Conservation (phyloP, 768 basidiomycete genomes). For the Rhizopogon rudus region DNA sequence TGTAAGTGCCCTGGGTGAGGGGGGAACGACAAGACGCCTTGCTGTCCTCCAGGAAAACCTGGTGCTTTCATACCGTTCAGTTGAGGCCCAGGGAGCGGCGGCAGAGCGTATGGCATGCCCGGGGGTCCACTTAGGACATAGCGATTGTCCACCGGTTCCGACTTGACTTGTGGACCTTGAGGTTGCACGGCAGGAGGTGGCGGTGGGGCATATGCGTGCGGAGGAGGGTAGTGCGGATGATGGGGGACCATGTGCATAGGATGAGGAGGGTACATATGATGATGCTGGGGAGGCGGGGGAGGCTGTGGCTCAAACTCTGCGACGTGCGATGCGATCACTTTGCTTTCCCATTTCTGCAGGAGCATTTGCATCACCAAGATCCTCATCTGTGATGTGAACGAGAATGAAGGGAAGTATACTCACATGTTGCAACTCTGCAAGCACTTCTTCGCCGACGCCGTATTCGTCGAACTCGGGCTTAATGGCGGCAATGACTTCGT, state of each 20-base stretch:
- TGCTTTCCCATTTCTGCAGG: constrained; percentile 90
- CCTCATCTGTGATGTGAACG: constrained; percentile 5
- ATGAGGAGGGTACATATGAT: constrained; percentile 55
- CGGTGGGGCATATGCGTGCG: constrained; percentile 48
- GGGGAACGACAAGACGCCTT: constrained; percentile 53
- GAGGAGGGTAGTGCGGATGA: constrained; percentile 49
- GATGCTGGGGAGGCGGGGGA: constrained; percentile 41
- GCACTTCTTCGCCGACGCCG: constrained; percentile 87
- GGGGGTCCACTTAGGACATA: constrained; percentile 51
- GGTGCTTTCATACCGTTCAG: constrained; percentile 48
- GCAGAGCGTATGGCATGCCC: constrained; percentile 47
- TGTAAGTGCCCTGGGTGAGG: constrained; percentile 26
- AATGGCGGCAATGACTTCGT: constrained; percentile 87
- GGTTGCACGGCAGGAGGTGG: constrained; percentile 21
- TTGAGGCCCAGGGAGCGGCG: constrained; percentile 61
- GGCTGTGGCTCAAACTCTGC: constrained; percentile 80
- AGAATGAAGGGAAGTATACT: constrained; percentile 30
- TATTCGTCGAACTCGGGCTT: constrained; percentile 96
- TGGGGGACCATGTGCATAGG: constrained; percentile 55
- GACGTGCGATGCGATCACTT: constrained; percentile 90
- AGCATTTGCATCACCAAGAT: constrained; percentile 8
- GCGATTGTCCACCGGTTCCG: constrained; percentile 68
- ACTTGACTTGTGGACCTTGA: constrained; percentile 52
- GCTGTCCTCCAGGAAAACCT: constrained; percentile 54
- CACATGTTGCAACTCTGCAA: constrained; percentile 86